A percentile compares a stretch with the other conserved stretches of the same genome.
Evolutionary conservation across 2,329 filamentous ascomycete species (phyloP).

Genomic region (Myriangium duriaei): DNA sequence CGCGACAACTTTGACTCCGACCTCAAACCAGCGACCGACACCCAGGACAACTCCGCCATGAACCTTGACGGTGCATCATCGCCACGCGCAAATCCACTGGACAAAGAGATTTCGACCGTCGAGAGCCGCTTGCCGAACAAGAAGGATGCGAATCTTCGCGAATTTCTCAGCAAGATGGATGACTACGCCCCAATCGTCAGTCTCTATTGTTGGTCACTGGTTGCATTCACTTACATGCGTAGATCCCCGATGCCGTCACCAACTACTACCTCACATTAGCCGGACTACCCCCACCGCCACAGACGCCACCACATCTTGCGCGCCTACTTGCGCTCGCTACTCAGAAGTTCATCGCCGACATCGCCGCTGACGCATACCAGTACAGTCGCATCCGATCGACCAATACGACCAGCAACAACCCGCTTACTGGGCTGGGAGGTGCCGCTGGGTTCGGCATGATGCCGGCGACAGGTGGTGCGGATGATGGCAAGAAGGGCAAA

Average conservation of each 20-base stretch:
- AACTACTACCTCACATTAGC: slow-evolving; percentile 96
- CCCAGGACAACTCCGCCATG: slow-evolving; percentile 13
- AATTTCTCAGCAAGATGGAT: slow-evolving; percentile 93
- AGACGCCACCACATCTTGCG: slow-evolving; percentile 79
- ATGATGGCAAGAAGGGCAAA: slow-evolving; percentile 34
- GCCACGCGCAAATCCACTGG: slow-evolving; percentile 19
- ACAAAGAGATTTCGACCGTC: slow-evolving; percentile 22
- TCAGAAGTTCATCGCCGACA: slow-evolving; percentile 96
- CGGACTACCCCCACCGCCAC: slow-evolving; percentile 81
- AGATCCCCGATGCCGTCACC: slow-evolving; percentile 92
- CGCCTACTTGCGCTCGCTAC: slow-evolving; percentile 93
- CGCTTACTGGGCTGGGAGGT: slow-evolving; percentile 74
- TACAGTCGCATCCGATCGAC: slow-evolving; percentile 93
- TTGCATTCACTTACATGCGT: background rate
- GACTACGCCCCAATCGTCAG: slow-evolving; percentile 93
- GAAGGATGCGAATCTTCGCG: slow-evolving; percentile 84
- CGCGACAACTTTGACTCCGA: slow-evolving; percentile 31
- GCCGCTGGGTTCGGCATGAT: slow-evolving; percentile 57
- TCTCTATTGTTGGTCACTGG: slow-evolving; percentile 13
- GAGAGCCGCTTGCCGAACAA: slow-evolving; percentile 60
- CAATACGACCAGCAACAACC: slow-evolving; percentile 80
- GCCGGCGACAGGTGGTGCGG: slow-evolving; percentile 40
- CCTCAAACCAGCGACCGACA: slow-evolving; percentile 18
- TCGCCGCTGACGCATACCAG: slow-evolving; percentile 94
- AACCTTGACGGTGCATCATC: slow-evolving; percentile 29